A percentile compares a stretch with the other conserved stretches of the same genome.
These are phyloP conservation scores for Epicoccum nigrum DNA, from an alignment of 2,329 filamentous ascomycete genomes.

Conservation along the genomic window DNA sequence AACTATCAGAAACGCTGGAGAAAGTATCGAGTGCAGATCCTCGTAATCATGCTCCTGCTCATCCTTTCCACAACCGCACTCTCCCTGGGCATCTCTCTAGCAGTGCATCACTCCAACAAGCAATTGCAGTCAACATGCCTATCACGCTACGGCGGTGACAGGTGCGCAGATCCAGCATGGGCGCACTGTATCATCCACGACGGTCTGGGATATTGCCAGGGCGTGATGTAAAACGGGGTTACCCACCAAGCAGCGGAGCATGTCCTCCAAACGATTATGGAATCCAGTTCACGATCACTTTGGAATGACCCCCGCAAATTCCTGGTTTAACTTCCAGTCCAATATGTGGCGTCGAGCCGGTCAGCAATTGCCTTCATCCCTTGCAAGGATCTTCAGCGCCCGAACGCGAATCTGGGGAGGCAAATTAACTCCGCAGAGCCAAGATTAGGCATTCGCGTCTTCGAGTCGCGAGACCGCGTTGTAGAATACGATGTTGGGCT, in stretches of 20 bases:
- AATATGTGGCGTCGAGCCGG: constrained; percentile 18
- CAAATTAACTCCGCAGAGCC: constrained; percentile 14
- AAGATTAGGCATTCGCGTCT: constrained; percentile 10
- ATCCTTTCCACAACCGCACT: constrained; percentile 30
- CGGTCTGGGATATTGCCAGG: constrained; percentile 31
- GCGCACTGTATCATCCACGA: constrained; percentile 29
- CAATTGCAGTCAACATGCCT: constrained; percentile 16
- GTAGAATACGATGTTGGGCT: constrained; percentile 4
- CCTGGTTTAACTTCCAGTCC: constrained; percentile 2
- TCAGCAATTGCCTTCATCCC: constrained; percentile 14
- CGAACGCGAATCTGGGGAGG: constrained; percentile 16
- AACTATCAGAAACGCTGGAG: constrained; percentile 21
- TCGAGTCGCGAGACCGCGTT: constrained; percentile 7
- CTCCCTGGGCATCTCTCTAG: constrained; percentile 26
- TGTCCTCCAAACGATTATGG: constrained; percentile 6
- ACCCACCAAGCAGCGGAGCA: neutral
- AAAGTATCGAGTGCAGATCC: constrained; percentile 27
- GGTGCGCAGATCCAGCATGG: constrained; percentile 26
- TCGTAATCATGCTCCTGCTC: constrained; percentile 28
- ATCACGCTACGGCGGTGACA: constrained; percentile 24
- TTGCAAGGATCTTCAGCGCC: constrained; percentile 25
- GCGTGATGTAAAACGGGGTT: constrained; percentile 14
- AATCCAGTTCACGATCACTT: constrained; percentile 2
- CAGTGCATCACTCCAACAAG: constrained; percentile 24
- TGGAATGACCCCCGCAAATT: constrained; percentile 6